Evolutionary conservation across 805 yeast species (phyloP).

Genomic region (Kuraishia capsulata): DNA sequence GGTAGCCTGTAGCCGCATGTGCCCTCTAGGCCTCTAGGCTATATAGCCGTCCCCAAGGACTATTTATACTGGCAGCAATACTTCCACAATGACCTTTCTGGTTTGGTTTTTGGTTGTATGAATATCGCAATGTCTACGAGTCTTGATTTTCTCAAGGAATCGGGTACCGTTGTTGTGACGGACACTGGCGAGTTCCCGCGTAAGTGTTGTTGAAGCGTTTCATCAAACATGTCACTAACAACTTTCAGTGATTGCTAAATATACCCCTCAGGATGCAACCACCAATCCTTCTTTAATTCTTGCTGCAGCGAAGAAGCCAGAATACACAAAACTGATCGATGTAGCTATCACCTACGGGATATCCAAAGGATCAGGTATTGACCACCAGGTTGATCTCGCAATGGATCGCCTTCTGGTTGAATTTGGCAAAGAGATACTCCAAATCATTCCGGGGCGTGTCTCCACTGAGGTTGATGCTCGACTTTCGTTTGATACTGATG

Average conservation of each 20-base stretch:
- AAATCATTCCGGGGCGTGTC: conserved; percentile 89
- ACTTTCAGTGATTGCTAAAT: conserved; percentile 57
- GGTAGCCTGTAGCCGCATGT: no score
- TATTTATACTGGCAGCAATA: no score
- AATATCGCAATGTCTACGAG: no score
- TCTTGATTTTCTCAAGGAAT: conserved; percentile 69
- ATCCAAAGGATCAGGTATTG: conserved; percentile 34
- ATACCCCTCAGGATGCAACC: conserved; percentile 92
- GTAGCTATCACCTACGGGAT: conserved; percentile 69
- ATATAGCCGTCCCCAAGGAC: no score
- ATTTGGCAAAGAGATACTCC: conserved; percentile 78
- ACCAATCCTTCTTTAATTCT: conserved; percentile 87
- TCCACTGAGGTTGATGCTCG: conserved; percentile 94
- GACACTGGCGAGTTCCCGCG: conserved; percentile 91
- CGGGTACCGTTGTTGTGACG: conserved; percentile 87
- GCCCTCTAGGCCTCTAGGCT: no score
- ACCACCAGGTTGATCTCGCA: conserved; percentile 60
- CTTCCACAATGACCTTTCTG: neutral
- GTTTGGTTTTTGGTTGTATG: no score
- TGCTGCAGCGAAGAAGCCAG: conserved; percentile 79
- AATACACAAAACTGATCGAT: conserved; percentile 72
- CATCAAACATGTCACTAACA: neutral
- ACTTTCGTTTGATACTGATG: conserved; percentile 81
- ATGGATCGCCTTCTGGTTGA: conserved; percentile 79
- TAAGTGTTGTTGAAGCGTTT: no score